phyloP scores from a whole-genome alignment of 257 asterid species.

The Nicotiana attenuata region DNA sequence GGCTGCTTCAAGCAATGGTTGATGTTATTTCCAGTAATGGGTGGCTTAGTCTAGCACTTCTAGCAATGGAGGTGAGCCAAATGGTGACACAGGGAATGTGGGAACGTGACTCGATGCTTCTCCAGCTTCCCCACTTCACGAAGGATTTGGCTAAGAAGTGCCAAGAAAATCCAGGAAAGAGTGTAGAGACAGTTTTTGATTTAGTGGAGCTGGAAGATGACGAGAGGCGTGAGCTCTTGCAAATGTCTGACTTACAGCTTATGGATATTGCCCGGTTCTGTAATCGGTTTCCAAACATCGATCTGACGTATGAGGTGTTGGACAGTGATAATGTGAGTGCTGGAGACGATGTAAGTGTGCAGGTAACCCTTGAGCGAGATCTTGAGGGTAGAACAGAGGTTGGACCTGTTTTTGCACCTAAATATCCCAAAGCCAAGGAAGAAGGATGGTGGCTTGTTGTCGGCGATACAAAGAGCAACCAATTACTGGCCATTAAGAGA shows the following conservation, averaged over 20 bases:
- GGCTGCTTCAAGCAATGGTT: conserved; percentile 40
- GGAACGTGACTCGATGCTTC: conserved; percentile 37
- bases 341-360: conserved; percentile 25
- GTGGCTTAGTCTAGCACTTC: conserved; percentile 35
- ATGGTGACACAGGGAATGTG: conserved; percentile 46
- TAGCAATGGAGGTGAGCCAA: conserved; percentile 39
- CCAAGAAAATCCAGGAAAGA: conserved; percentile 37
- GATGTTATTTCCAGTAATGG: conserved; percentile 44
- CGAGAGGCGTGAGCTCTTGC: conserved; percentile 36
- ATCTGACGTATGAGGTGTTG: conserved; percentile 28
- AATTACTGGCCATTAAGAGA: conserved; percentile 36
- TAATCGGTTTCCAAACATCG: conserved; percentile 37
- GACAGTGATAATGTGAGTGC: conserved; percentile 21
- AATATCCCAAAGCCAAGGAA: conserved; percentile 35
- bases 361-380: conserved; percentile 36
- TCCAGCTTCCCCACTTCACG: conserved; percentile 39
- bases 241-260: conserved; percentile 33
- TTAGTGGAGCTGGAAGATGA: conserved; percentile 37
- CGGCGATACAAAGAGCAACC: conserved; percentile 34
- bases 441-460: conserved; percentile 50
- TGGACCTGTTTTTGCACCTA: conserved; percentile 36
- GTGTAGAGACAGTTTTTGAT: conserved; percentile 32
- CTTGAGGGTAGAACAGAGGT: conserved; percentile 35
- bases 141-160: conserved; percentile 39
- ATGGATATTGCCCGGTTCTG: conserved; percentile 36